Conservation (phyloP, 2,329 filamentous ascomycete genomes). For the Neonectria neomacrospora region DNA sequence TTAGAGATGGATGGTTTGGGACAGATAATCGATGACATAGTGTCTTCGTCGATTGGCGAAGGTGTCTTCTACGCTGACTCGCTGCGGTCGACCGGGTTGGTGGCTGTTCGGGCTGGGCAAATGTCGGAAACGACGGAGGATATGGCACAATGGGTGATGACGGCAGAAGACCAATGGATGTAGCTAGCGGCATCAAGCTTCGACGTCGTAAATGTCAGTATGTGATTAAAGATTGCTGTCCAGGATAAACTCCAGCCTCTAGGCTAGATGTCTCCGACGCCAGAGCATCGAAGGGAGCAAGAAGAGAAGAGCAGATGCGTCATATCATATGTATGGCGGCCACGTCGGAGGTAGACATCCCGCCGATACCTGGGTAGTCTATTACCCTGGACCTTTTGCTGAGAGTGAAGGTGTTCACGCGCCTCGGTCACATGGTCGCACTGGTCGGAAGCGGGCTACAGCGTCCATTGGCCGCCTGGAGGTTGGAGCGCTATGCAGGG, state of each 20-base stretch:
- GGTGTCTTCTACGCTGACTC: background rate
- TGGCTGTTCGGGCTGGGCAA: background rate
- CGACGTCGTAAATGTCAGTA: too few species aligned
- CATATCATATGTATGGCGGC: constrained; percentile 5
- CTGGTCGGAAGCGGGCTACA: background rate
- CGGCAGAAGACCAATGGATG: background rate
- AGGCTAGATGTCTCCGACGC: too few species aligned
- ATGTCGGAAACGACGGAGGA: too few species aligned
- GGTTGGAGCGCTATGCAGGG: background rate
- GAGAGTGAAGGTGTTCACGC: constrained; percentile 18
- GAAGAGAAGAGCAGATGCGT: background rate
- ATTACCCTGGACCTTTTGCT: constrained; percentile 3
- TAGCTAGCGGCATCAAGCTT: background rate
- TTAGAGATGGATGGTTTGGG: background rate
- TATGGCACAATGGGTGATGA: background rate
- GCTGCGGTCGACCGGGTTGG: background rate
- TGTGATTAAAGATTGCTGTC: too few species aligned
- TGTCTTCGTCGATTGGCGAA: background rate
- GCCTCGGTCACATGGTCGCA: constrained; percentile 5
- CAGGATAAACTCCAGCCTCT: too few species aligned
- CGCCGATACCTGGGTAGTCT: background rate
- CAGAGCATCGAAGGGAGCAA: too few species aligned
- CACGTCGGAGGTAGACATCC: constrained; percentile 16
- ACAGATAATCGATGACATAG: background rate
- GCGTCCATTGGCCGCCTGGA: background rate